phyloP scores from a whole-genome alignment of 768 basidiomycete genomes.

The Lactarius indigo region DNA sequence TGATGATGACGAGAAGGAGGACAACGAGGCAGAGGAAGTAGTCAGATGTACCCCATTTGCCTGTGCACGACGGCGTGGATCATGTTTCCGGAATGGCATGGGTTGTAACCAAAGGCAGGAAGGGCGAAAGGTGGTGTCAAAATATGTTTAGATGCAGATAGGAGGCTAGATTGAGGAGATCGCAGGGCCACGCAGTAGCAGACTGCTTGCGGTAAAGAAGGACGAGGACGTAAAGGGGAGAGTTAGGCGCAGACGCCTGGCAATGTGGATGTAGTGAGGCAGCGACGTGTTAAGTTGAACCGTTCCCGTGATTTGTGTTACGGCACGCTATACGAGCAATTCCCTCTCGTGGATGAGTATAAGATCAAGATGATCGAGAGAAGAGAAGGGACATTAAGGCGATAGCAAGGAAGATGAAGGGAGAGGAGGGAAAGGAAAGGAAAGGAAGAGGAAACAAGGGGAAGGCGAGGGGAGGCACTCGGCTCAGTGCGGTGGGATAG shows the following conservation, averaged over 20 bases:
- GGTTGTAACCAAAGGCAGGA: constrained; percentile 3
- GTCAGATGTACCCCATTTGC: constrained; percentile 34
- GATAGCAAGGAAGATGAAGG: background rate
- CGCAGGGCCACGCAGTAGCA: constrained; percentile 21
- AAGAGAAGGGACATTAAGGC: constrained; percentile 1
- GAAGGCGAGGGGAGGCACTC: too few species aligned
- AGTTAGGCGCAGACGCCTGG: constrained; percentile 4
- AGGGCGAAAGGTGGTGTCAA: background rate
- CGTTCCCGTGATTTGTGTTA: background rate
- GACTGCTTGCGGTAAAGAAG: constrained; percentile 16
- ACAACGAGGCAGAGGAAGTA: constrained; percentile 40
- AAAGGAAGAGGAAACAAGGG: background rate
- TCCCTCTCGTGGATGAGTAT: background rate
- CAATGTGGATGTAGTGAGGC: constrained; percentile 26
- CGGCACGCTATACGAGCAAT: background rate
- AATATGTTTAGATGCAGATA: constrained; percentile 14
- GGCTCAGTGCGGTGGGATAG: background rate
- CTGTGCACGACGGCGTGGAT: constrained; percentile 17
- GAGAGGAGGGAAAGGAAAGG: background rate
- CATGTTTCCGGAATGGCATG: constrained; percentile 26
- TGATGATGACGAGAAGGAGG: constrained; percentile 44
- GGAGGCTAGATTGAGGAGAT: constrained; percentile 23
- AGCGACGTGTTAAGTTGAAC: constrained; percentile 15
- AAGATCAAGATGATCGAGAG: background rate
- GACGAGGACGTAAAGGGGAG: constrained; percentile 22